Percentiles rank a stretch among this genome's conserved stretches.
phyloP scores from a whole-genome alignment of 306 rosid species.

The Malus asiatica region DNA sequence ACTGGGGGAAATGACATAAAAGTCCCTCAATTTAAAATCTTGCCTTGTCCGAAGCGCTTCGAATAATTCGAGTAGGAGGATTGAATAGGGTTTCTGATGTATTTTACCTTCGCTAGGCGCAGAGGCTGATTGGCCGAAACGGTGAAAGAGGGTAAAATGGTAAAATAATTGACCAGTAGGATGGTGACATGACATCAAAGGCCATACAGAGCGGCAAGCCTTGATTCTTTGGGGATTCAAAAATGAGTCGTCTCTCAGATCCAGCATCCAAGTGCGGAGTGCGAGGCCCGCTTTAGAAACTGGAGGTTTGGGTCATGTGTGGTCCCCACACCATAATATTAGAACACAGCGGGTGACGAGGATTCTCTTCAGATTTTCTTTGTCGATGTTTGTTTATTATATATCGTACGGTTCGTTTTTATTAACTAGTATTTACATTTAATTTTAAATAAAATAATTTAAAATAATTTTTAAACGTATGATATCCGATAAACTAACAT shows the following conservation, averaged over 20 bases:
- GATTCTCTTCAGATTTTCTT: too few species aligned
- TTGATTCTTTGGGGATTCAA: background rate
- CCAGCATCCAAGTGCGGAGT: conserved; percentile 16
- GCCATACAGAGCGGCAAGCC: background rate
- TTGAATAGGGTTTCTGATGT: background rate
- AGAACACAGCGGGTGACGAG: too few species aligned
- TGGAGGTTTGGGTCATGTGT: background rate
- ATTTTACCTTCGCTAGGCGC: background rate
- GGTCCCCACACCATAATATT: background rate
- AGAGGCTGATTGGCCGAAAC: conserved; percentile 2
- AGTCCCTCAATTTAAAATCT: conserved; percentile 15
- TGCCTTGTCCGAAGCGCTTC: conserved; percentile 1
- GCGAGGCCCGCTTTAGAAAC: conserved; percentile 1
- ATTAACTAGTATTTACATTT: rapidly evolving
- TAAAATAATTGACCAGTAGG: background rate
- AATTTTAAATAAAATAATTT: too few species aligned
- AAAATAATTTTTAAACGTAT: rapidly evolving
- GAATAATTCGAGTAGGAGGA: background rate
- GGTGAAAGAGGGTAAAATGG: background rate
- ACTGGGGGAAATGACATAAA: background rate
- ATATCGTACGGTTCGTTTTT: rapidly evolving
- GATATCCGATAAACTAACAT: too few species aligned
- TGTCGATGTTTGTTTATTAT: rapidly evolving
- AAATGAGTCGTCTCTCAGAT: background rate
- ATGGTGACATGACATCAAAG: background rate